Conservation (phyloP, 257 asterid genomes). For the Solanum tarapatanum region DNA sequence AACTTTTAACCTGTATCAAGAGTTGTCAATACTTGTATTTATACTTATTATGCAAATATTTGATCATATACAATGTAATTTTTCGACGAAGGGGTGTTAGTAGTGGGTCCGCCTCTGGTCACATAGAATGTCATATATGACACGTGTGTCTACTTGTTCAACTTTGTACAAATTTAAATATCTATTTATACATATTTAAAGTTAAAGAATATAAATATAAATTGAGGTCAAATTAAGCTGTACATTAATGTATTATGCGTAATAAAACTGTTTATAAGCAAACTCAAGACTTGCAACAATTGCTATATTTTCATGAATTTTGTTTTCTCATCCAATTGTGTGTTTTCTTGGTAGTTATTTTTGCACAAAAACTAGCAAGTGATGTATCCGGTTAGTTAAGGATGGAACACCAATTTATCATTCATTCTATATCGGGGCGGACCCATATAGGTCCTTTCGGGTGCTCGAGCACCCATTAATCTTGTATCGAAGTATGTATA, state of each 20-base stretch:
- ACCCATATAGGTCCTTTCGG: rapidly evolving
- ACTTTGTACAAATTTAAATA: background rate
- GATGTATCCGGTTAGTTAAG: background rate
- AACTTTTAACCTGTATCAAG: too few species aligned
- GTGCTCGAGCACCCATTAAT: too few species aligned
- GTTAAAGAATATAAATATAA: too few species aligned
- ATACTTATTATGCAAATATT: too few species aligned
- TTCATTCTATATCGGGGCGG: background rate
- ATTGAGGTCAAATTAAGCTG: too few species aligned
- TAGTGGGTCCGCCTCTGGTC: rapidly evolving
- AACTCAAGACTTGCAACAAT: background rate
- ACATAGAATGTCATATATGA: background rate
- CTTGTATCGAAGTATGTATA: too few species aligned
- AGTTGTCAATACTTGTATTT: too few species aligned
- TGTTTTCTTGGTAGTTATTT: background rate
- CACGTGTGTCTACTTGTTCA: background rate
- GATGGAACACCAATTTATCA: background rate
- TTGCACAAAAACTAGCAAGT: background rate
- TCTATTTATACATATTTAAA: too few species aligned
- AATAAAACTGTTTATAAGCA: background rate
- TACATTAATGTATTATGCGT: background rate
- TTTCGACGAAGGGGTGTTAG: too few species aligned
- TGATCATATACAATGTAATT: background rate
- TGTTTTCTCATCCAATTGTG: background rate
- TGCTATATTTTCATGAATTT: background rate